Base-by-base conservation (phyloP, 345 rosid species). In the Cardamine chenopodiifolia region DNA sequence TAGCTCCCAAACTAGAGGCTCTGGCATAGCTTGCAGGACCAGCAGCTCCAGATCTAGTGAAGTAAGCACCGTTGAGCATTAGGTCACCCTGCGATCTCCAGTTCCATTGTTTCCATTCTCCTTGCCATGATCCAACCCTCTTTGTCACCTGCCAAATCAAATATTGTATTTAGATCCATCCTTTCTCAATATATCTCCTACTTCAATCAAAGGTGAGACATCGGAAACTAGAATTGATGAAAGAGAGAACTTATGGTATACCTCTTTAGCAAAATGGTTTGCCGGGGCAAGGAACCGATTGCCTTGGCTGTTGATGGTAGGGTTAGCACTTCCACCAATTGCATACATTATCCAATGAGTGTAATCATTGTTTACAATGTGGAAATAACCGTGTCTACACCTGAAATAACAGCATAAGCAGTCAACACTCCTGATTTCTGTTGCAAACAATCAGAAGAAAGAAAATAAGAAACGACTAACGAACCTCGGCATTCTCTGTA, bases 321-420 rank as follows among this genome's bases (percentile, higher is more conserved):
- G 99, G 32, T 85, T 73, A 35, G 98, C 99, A 85, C 99, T 92
- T 66, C 99, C 98, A 66, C 99, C 98, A 23, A 96, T 92, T 20
- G 98, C 99, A 80, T 96, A 92, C 99, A 96, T 96, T 49, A 81
- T 88, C 99, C 99, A 96, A 62, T 96, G 98, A 20, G 98, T 90
- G 62, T 96, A 96, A 82, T 96, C 99, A 23, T 96, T 96, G 93
- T 96, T 96, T 50, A 96, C 97, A 25, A 96, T 91, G 44, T 96
- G 98, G 90, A 96, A 92, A 75, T 92, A 96, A 12, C 99, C 99
- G 23, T 90, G 96, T 59, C 98, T 79, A 81, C 99, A 96, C 81
- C 99, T 95, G 92, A 75, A 78, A 75, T 14, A 26, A 23, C 35
- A 42, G 0, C 31, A 20, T 12, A 58, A 28, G 18, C 9, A 3